Conservation (phyloP, 2,329 filamentous ascomycete species). For the Tolypocladium tropicale region DNA sequence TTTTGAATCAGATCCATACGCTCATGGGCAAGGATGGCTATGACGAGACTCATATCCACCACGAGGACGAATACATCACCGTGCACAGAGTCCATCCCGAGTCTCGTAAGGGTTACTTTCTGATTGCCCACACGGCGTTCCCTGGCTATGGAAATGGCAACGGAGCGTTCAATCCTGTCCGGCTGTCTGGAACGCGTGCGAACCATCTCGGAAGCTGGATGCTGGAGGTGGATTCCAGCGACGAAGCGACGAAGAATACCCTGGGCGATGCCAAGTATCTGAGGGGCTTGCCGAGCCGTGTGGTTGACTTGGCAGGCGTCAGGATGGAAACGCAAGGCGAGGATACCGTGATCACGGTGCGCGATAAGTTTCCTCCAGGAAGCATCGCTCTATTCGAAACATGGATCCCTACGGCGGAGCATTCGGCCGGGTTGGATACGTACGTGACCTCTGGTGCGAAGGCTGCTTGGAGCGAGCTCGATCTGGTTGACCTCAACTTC, state of each 20-base stretch:
- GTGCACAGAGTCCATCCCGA: conserved; percentile 90
- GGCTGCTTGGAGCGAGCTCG: conserved; percentile 64
- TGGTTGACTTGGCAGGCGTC: conserved; percentile 64
- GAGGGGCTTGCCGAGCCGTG: conserved; percentile 73
- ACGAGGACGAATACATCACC: conserved; percentile 92
- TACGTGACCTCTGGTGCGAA: conserved; percentile 77
- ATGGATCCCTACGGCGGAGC: conserved; percentile 82
- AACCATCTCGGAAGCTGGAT: conserved; percentile 85
- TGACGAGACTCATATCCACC: conserved; percentile 91
- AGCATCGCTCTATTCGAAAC: conserved; percentile 95
- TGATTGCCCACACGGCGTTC: conserved; percentile 94
- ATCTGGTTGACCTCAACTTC: conserved; percentile 80
- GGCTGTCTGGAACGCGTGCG: conserved; percentile 73
- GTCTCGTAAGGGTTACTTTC: conserved; percentile 85
- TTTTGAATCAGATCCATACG: conserved; percentile 89
- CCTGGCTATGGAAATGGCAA: conserved; percentile 82
- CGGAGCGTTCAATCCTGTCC: conserved; percentile 67
- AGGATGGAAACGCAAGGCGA: conserved; percentile 60
- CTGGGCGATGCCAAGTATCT: conserved; percentile 61
- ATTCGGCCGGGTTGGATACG: conserved; percentile 71
- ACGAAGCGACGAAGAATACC: conserved; percentile 55
- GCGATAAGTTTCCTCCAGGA: conserved; percentile 79
- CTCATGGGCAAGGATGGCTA: conserved; percentile 94
- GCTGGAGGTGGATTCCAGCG: conserved; percentile 74
- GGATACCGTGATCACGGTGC: conserved; percentile 70